These are phyloP conservation scores for Podila horticola DNA, from an alignment of 192 early-diverging fungal species.

Conservation along the genomic window DNA sequence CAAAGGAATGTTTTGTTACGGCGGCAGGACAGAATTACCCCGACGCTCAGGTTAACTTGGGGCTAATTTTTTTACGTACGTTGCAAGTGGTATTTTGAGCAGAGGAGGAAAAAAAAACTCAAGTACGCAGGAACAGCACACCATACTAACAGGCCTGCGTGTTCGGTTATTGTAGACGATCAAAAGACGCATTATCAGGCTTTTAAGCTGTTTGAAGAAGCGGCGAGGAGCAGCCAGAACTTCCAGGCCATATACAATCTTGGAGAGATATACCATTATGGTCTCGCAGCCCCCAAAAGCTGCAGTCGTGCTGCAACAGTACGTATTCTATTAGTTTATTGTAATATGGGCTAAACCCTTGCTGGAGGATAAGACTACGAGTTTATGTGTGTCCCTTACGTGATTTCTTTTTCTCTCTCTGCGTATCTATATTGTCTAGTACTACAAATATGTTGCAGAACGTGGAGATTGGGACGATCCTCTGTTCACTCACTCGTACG, in stretches of 20 bases:
- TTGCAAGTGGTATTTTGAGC: background rate
- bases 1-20: slow-evolving; percentile 70
- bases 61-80: slow-evolving; percentile 33
- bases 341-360: background rate
- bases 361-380: background rate
- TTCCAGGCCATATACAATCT: slow-evolving; percentile 85
- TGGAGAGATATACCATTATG: slow-evolving; percentile 74
- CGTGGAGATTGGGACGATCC: slow-evolving; percentile 87
- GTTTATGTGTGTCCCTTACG: background rate
- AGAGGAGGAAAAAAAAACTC: too few species aligned
- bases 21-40: slow-evolving; percentile 76
- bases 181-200: slow-evolving; percentile 51
- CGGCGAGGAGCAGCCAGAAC: slow-evolving; percentile 69
- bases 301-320: slow-evolving; percentile 79
- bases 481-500: slow-evolving; percentile 66
- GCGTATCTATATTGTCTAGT: slow-evolving; percentile 48
- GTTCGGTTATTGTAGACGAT: slow-evolving; percentile 15
- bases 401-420: background rate
- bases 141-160: background rate
- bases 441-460: slow-evolving; percentile 85
- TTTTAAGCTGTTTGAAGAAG: slow-evolving; percentile 61
- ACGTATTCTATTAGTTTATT: slow-evolving; percentile 37
- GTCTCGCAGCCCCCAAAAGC: slow-evolving; percentile 55
- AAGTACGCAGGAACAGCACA: too few species aligned
- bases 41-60: slow-evolving; percentile 86